Percentiles rank a stretch among this genome's conserved stretches.
Evolutionary conservation across 108 stramenopile species (phyloP).

Genomic region (Nitzschia sp.): DNA sequence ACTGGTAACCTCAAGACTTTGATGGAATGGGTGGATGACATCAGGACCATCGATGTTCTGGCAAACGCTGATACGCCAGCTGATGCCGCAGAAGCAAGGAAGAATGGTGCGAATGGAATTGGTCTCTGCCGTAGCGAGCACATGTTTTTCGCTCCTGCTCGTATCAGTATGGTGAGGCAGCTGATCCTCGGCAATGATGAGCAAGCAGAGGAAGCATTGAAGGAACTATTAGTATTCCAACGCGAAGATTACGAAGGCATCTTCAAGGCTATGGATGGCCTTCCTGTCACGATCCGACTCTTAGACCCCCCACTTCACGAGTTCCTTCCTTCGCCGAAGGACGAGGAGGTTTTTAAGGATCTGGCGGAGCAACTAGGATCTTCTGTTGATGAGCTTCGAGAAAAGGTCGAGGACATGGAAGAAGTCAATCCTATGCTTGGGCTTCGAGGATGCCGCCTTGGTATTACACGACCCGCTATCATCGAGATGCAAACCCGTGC

Average conservation of each 20-base stretch:
- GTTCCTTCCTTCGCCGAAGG: slow-evolving; percentile 67
- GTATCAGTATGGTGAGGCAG: slow-evolving; percentile 69
- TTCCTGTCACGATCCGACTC: slow-evolving; percentile 78
- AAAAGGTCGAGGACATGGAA: slow-evolving; percentile 65
- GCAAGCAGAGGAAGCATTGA: slow-evolving; percentile 41
- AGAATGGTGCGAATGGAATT: slow-evolving; percentile 82
- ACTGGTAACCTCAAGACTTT: slow-evolving; percentile 58
- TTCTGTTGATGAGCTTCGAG: slow-evolving; percentile 42
- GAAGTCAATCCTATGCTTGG: slow-evolving; percentile 89
- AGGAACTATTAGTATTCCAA: slow-evolving; percentile 68
- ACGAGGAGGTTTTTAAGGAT: slow-evolving; percentile 46
- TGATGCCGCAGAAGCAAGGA: slow-evolving; percentile 72
- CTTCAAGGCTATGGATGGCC: slow-evolving; percentile 72
- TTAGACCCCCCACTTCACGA: slow-evolving; percentile 91
- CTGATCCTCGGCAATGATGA: slow-evolving; percentile 67
- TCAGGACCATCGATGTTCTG: slow-evolving; percentile 66
- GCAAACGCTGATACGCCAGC: slow-evolving; percentile 87
- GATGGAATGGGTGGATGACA: slow-evolving; percentile 66
- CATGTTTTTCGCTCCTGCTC: slow-evolving; percentile 84
- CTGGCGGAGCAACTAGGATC: slow-evolving; percentile 60
- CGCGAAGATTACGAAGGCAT: slow-evolving; percentile 69
- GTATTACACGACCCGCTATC: slow-evolving; percentile 65
- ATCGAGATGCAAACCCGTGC: slow-evolving; percentile 79
- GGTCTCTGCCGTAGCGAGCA: slow-evolving; percentile 88
- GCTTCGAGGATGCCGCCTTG: slow-evolving; percentile 78